phyloP scores from a whole-genome alignment of 1,139 yeast species.

The Hansenula sp. region DNA sequence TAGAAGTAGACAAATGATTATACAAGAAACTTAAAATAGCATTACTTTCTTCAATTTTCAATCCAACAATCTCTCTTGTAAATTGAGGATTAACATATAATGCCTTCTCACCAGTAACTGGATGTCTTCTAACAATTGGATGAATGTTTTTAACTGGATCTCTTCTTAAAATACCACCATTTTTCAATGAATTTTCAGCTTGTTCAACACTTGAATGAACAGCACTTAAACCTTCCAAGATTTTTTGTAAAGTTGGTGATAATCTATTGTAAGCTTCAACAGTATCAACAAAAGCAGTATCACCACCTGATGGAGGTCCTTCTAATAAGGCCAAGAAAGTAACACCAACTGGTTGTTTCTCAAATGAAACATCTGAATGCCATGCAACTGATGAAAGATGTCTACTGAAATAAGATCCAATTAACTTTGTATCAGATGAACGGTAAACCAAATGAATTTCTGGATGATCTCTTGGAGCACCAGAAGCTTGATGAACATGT shows the following conservation, averaged over 20 bases:
- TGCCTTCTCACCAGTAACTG: conserved; percentile 57
- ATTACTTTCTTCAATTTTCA: conserved; percentile 59
- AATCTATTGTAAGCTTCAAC: conserved; percentile 60
- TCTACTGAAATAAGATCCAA: conserved; percentile 30
- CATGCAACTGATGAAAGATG: conserved; percentile 37
- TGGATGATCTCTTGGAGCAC: conserved; percentile 53
- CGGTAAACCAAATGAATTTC: conserved; percentile 60
- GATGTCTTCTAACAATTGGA: conserved; percentile 63
- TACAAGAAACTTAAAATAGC: conserved; percentile 47
- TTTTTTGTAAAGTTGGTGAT: conserved; percentile 52
- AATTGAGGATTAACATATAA: conserved; percentile 57
- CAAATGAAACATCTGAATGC: conserved; percentile 70
- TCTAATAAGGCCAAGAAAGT: conserved; percentile 55
- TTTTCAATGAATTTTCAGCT: conserved; percentile 44
- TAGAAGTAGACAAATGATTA: conserved; percentile 40
- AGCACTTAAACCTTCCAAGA: conserved; percentile 51
- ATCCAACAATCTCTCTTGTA: conserved; percentile 57
- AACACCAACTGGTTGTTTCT: conserved; percentile 62
- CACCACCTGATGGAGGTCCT: conserved; percentile 64
- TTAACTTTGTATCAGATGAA: conserved; percentile 34
- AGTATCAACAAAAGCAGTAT: conserved; percentile 59
- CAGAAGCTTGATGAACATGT: conserved; percentile 70
- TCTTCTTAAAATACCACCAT: conserved; percentile 58
- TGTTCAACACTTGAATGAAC: conserved; percentile 62
- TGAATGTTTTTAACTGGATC: conserved; percentile 53